Evolutionary conservation across 139 green algal species (phyloP).

Genomic region (Chlorella sp.): DNA sequence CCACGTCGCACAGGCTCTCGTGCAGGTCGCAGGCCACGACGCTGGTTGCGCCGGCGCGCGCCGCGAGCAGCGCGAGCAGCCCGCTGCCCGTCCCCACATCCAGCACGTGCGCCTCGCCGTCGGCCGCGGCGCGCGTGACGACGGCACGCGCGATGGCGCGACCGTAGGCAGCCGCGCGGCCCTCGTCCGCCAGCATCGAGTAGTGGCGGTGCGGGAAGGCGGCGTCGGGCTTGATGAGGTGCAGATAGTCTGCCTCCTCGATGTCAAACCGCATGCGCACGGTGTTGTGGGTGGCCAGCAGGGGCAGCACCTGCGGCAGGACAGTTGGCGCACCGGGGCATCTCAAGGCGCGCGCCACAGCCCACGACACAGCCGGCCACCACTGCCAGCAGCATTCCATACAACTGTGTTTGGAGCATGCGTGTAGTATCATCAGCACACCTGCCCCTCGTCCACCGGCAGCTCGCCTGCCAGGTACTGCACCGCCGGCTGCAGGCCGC

Average conservation of each 20-base stretch:
- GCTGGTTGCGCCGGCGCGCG: constrained; percentile 46
- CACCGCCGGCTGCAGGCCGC: constrained; percentile 59
- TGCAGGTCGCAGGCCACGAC: constrained; percentile 68
- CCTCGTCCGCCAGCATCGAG: constrained; percentile 51
- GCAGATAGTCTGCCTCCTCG: constrained; percentile 62
- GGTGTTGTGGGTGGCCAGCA: constrained; percentile 74
- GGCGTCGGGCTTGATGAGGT: constrained; percentile 59
- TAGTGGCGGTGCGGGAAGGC: constrained; percentile 70
- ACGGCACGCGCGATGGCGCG: constrained; percentile 54
- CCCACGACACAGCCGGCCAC: no score
- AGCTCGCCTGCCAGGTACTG: constrained; percentile 78
- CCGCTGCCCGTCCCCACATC: constrained; percentile 88
- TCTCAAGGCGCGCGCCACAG: no score
- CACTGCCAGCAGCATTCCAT: no score
- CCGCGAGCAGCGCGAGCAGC: constrained; percentile 66
- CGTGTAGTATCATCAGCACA: no score
- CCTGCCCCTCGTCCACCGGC: constrained; percentile 42
- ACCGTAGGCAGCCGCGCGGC: constrained; percentile 45
- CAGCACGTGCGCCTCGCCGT: constrained; percentile 64
- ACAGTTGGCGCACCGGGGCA: not conserved
- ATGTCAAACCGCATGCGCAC: constrained; percentile 63
- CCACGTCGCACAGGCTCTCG: constrained; percentile 30
- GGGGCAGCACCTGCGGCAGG: constrained; percentile 32
- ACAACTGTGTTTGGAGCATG: no score
- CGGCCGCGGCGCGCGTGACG: constrained; percentile 2